Percentiles rank a stretch among this genome's conserved stretches.
These are phyloP conservation scores for Mycena pura DNA, from an alignment of 768 basidiomycete genomes.

Conservation along the genomic window DNA sequence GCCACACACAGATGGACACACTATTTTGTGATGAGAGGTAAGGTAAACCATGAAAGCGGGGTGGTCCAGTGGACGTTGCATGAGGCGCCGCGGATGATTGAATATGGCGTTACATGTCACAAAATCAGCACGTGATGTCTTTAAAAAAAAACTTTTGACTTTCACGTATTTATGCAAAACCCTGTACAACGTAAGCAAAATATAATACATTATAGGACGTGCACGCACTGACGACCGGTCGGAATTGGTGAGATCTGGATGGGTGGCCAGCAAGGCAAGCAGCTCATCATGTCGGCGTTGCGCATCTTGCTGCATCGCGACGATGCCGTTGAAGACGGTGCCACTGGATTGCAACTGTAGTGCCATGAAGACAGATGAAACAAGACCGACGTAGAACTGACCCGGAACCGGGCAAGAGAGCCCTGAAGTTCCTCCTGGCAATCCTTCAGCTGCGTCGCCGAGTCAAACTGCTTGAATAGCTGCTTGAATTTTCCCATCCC, in stretches of 20 bases:
- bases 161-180: too few relatives aligned
- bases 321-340: not conserved
- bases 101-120: too few relatives aligned
- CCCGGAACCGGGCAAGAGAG: not conserved
- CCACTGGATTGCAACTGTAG: not conserved
- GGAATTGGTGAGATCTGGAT: conserved; percentile 2
- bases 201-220: not conserved
- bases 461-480: not conserved
- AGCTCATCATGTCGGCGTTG: conserved; percentile 1
- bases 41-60: too few relatives aligned
- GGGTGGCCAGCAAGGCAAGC: not conserved
- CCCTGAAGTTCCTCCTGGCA: not conserved
- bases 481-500: not conserved
- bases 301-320: not conserved
- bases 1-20: too few relatives aligned
- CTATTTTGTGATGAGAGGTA: too few relatives aligned
- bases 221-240: not conserved
- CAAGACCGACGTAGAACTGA: not conserved
- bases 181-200: not conserved
- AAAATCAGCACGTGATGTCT: too few relatives aligned
- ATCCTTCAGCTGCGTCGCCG: not conserved
- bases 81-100: too few relatives aligned
- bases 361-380: not conserved
- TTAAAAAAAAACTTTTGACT: too few relatives aligned
- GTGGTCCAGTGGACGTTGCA: too few relatives aligned